Percentiles rank a stretch among this genome's conserved stretches.
These are phyloP conservation scores for Cornus controversa DNA, from an alignment of 148 eudicot species.

Conservation along the genomic window DNA sequence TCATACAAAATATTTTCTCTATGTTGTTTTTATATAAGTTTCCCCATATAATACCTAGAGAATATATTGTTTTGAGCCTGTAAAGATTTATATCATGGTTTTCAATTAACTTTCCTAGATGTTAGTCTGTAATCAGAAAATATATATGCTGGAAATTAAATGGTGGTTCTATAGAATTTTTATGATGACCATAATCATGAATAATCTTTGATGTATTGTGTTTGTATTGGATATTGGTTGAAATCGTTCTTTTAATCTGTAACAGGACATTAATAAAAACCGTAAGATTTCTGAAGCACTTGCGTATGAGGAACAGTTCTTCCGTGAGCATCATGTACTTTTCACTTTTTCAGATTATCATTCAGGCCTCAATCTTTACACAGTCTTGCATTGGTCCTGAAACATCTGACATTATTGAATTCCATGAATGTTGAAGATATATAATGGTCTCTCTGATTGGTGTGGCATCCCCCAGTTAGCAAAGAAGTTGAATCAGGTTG, in stretches of 20 bases:
- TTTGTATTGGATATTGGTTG: neutral
- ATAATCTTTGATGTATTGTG: neutral
- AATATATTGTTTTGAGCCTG: no score
- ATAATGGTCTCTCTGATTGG: slow-evolving; percentile 33
- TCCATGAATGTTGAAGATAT: slow-evolving; percentile 26
- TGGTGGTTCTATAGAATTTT: no score
- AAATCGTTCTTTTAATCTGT: slow-evolving; percentile 3
- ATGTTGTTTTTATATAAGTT: no score
- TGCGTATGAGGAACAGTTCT: slow-evolving; percentile 48
- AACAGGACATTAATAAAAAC: slow-evolving; percentile 46
- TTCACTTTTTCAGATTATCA: slow-evolving; percentile 10
- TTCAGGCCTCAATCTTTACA: neutral
- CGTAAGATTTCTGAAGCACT: slow-evolving; percentile 43
- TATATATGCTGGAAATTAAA: no score
- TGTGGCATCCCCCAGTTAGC: slow-evolving; percentile 55
- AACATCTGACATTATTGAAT: slow-evolving; percentile 2
- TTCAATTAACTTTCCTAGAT: no score
- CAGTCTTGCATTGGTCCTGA: neutral
- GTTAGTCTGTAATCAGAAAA: no score
- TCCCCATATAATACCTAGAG: no score
- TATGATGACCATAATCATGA: neutral
- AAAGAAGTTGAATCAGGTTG: slow-evolving; percentile 50
- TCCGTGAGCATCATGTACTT: slow-evolving; percentile 40
- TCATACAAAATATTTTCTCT: no score
- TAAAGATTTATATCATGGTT: no score